Percentiles rank a stretch among this genome's conserved stretches.
phyloP scores from a whole-genome alignment of 2,329 filamentous ascomycete genomes.

The Fusarium dimerum region DNA sequence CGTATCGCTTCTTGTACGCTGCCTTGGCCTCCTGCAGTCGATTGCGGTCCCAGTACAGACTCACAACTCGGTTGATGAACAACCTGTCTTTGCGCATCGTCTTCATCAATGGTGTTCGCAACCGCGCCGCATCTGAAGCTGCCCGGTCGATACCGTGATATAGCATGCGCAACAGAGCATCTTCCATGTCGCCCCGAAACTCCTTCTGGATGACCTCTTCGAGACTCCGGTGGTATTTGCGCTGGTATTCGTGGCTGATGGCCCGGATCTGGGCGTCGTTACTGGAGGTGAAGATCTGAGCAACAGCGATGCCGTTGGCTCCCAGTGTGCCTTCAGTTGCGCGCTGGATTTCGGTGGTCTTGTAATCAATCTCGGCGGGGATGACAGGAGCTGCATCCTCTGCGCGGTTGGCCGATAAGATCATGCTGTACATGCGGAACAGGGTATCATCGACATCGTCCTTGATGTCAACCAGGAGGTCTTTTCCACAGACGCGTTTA shows the following conservation, averaged over 20 bases:
- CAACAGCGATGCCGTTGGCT: slow-evolving; percentile 32
- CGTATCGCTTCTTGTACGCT: slow-evolving; percentile 59
- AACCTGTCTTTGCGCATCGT: slow-evolving; percentile 31
- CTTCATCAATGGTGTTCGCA: slow-evolving; percentile 29
- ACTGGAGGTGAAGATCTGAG: slow-evolving; percentile 33
- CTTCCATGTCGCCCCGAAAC: slow-evolving; percentile 37
- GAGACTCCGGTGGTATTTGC: slow-evolving; percentile 36
- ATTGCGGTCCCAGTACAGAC: slow-evolving; percentile 34
- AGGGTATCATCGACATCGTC: slow-evolving; percentile 34
- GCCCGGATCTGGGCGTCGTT: slow-evolving; percentile 36
- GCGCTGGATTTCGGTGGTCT: slow-evolving; percentile 35
- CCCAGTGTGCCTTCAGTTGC: slow-evolving; percentile 35
- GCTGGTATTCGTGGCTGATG: slow-evolving; percentile 30
- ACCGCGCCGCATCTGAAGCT: slow-evolving; percentile 25
- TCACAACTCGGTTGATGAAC: slow-evolving; percentile 35
- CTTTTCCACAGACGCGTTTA: slow-evolving; percentile 26
- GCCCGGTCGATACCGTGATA: slow-evolving; percentile 25
- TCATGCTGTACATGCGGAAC: slow-evolving; percentile 37
- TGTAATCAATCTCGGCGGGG: slow-evolving; percentile 34
- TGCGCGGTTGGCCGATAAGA: slow-evolving; percentile 28
- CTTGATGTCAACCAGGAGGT: slow-evolving; percentile 34
- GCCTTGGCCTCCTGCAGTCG: slow-evolving; percentile 46
- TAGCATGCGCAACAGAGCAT: slow-evolving; percentile 34
- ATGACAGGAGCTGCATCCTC: slow-evolving; percentile 30
- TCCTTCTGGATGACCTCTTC: slow-evolving; percentile 37